Base-by-base conservation (phyloP, 352 stramenopile genomes). In the Pythium brachiatum region DNA sequence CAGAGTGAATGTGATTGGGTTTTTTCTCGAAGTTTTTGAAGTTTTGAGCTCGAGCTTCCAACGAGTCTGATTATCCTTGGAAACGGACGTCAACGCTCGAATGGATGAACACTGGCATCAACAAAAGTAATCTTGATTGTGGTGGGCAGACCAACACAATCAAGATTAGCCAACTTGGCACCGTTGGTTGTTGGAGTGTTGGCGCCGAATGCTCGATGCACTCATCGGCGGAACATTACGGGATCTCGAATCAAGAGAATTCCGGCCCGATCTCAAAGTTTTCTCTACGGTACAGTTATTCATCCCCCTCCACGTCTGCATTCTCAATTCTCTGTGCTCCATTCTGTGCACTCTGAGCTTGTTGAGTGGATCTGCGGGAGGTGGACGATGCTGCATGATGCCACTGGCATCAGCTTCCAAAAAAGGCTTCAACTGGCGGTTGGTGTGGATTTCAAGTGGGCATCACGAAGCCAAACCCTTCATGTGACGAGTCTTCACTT, bases 401-500 rank as follows among this genome's bases (percentile, higher is more conserved):
- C 18, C 39, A 47, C 39, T 47, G 39, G 39, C 39, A 47, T 47
- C 39, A 47, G 15, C 15, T 47, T 47, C 39, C 39, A 47, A 47
- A 47, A 47, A 47, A 47, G 39, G 39, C 39, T 47, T 47, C 39
- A 26, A 26, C 15, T 47, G 39, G 39, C 39, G 39, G 39, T 47
- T n/a, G n/a, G n/a, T n/a, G n/a, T n/a, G n/a, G n/a, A n/a, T n/a
- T n/a, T 47, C 6, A 16, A 26, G 29, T 43, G 5, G 39, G 39
- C 39, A 47, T 47, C 39, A 47, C 39, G 39, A 47, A 47, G 39
- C 39, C 39, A 47, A 43, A 5, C 39, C 5, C 39, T 25, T 47
- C 39, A 47, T 47, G 39, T 47, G 39, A 47, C 39, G 39, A 25
- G 39, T 47, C 39, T 43, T n/a, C n/a, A n/a, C n/a, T n/a, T n/a